Conservation (phyloP, 1,284 basidiomycete species). For the Ustilago bromivora region DNA sequence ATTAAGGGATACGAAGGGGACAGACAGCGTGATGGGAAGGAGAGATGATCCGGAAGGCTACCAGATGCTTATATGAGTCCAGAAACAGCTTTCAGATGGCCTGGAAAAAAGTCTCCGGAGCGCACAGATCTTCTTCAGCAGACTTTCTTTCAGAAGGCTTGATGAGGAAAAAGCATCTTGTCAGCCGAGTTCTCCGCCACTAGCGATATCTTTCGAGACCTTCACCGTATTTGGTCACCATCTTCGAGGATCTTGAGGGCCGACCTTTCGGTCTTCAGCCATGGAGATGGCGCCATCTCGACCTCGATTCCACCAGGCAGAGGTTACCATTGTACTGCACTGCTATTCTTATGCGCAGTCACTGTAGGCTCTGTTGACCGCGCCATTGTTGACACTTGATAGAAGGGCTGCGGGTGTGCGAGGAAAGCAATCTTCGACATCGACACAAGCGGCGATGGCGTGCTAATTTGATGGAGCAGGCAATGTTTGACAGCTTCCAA, state of each 20-base stretch:
- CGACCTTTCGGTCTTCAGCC: neutral
- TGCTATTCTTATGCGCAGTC: neutral
- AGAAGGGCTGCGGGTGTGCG: neutral
- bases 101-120: neutral
- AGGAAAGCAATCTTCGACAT: conserved; percentile 2
- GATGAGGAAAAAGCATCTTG: neutral
- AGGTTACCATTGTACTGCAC: neutral
- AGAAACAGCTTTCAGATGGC: neutral
- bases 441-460: conserved; percentile 19
- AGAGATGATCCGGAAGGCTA: neutral
- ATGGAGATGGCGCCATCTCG: conserved; percentile 10
- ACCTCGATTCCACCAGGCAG: neutral
- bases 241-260: neutral
- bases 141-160: neutral
- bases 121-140: conserved; percentile 2
- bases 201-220: neutral
- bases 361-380: neutral
- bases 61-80: neutral
- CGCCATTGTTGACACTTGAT: neutral
- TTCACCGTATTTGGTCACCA: neutral
- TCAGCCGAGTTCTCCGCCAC: neutral
- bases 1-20: neutral
- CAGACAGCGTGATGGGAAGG: neutral
- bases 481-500: conserved; percentile 24
- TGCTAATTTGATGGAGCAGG: conserved; percentile 8